Conservation (phyloP, 805 yeast species). For the Candida sithepensis region DNA sequence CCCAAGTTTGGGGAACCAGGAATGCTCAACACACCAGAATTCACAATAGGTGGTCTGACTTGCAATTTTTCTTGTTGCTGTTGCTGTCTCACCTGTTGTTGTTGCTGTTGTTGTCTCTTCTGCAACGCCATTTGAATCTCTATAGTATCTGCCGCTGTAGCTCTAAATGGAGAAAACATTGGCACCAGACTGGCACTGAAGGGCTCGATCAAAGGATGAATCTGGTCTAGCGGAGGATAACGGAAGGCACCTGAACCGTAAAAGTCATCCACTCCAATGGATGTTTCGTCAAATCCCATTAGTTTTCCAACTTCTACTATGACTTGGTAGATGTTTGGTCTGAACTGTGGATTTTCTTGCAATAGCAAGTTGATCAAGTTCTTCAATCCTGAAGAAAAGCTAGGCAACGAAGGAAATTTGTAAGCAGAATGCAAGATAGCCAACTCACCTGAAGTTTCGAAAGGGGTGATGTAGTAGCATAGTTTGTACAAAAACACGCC, state of each 20-base stretch:
- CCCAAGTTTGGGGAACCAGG: conserved; percentile 18
- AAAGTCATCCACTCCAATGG: conserved; percentile 27
- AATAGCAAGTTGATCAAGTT: conserved; percentile 75
- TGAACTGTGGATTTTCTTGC: conserved; percentile 72
- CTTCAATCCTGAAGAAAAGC: conserved; percentile 66
- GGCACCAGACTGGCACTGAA: conserved; percentile 29
- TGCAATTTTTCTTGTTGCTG: conserved; percentile 24
- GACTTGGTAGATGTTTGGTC: conserved; percentile 89
- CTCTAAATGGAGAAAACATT: conserved; percentile 29
- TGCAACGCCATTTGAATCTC: conserved; percentile 40
- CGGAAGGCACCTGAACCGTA: conserved; percentile 34
- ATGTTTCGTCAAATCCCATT: conserved; percentile 43
- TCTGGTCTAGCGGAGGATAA: conserved; percentile 26
- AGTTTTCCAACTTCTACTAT: conserved; percentile 58
- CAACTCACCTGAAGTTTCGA: conserved; percentile 82
- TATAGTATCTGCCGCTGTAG: conserved; percentile 41
- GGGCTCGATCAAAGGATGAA: conserved; percentile 26
- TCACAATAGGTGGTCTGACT: conserved; percentile 5
- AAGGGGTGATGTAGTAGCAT: conserved; percentile 92
- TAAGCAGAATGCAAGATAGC: conserved; percentile 84
- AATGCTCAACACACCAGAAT: conserved; percentile 11
- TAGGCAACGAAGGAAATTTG: conserved; percentile 69
- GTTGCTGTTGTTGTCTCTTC: conserved; percentile 24
- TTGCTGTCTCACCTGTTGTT: conserved; percentile 20
- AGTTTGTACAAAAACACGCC: conserved; percentile 89